Evolutionary conservation across 345 rosid species (phyloP).

Genomic region (Syzygium oleosum): DNA sequence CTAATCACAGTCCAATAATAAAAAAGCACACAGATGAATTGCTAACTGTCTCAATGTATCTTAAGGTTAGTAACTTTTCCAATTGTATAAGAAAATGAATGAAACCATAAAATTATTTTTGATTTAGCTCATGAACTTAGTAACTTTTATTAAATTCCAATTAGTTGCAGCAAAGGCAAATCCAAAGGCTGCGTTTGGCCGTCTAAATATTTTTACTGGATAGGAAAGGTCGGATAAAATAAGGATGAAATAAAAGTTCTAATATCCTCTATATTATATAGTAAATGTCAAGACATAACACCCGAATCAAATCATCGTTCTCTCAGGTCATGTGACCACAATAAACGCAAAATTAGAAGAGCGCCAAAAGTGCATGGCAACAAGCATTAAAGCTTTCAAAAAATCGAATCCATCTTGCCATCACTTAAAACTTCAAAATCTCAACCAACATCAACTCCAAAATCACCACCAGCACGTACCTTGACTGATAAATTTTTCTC

Average conservation of each 20-base stretch:
- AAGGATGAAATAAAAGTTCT: neutral
- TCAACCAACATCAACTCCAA: neutral
- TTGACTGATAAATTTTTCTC: neutral
- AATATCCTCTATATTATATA: neutral
- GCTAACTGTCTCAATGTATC: neutral
- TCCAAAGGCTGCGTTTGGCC: rapidly evolving
- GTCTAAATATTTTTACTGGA: neutral
- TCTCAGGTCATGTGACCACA: neutral
- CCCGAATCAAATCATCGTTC: neutral
- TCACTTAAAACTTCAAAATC: neutral
- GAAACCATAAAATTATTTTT: no score
- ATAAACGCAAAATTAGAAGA: neutral
- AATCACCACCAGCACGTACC: neutral
- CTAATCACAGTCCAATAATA: neutral
- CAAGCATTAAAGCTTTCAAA: neutral
- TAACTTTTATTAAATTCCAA: neutral
- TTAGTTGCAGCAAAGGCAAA: neutral
- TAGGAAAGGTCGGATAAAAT: neutral
- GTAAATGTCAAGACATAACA: neutral
- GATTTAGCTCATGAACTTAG: no score
- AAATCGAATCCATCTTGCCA: neutral
- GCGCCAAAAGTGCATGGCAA: neutral
- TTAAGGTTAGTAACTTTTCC: neutral
- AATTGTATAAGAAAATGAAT: neutral
- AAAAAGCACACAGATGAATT: no score